These are phyloP conservation scores for Pichiaceae sp. DNA, from an alignment of 1,139 yeast genomes.

Conservation along the genomic window DNA sequence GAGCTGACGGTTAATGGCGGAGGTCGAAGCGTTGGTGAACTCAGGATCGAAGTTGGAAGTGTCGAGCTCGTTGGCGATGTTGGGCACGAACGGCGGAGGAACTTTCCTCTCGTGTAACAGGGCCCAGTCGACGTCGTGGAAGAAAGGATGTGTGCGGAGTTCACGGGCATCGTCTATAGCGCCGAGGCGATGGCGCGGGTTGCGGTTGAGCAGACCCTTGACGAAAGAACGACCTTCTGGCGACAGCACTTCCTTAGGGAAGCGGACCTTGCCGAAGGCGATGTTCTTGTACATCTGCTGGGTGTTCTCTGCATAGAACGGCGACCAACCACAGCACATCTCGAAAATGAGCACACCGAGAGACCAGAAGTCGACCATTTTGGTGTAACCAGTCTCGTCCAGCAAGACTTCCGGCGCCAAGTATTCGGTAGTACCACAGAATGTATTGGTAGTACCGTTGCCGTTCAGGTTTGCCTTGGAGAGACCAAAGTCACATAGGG, in stretches of 20 bases:
- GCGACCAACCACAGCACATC: constrained; percentile 99
- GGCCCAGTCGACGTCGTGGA: constrained; percentile 86
- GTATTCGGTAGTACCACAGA: constrained; percentile 95
- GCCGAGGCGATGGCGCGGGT: constrained; percentile 91
- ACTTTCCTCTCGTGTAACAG: constrained; percentile 67
- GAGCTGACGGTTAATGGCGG: constrained; percentile 60
- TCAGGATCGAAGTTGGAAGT: constrained; percentile 97
- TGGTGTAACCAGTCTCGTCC: constrained; percentile 79
- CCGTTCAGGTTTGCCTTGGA: constrained; percentile 84
- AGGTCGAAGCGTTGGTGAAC: constrained; percentile 86
- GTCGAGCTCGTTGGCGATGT: constrained; percentile 81
- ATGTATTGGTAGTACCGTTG: constrained; percentile 91
- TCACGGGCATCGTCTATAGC: constrained; percentile 89
- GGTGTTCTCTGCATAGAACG: constrained; percentile 93
- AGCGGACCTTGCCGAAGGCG: constrained; percentile 94
- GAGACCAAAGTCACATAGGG: constrained; percentile 92
- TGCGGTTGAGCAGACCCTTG: constrained; percentile 86
- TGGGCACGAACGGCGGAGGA: constrained; percentile 98
- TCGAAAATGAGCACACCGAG: constrained; percentile 74
- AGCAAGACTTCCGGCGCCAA: constrained; percentile 73
- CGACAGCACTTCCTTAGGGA: constrained; percentile 90
- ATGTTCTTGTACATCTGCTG: constrained; percentile 98
- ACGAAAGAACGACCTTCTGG: constrained; percentile 92
- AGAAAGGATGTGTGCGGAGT: constrained; percentile 83
- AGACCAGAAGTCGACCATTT: constrained; percentile 86